Evolutionary conservation across 345 rosid species (phyloP), one percentile per base, ranked within the genome.

Genomic region (Kandelia obovata): DNA sequence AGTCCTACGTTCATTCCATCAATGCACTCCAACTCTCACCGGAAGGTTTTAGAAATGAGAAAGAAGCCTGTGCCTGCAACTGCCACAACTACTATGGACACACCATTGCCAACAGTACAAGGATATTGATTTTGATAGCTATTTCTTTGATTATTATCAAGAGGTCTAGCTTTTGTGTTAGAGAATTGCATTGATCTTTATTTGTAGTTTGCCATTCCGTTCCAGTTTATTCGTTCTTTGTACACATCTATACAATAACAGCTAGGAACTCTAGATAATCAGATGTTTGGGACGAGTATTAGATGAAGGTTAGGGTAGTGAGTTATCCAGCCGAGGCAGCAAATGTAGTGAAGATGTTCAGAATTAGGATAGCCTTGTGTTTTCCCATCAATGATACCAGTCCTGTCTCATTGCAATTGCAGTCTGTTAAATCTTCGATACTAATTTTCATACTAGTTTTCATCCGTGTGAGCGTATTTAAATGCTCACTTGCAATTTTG

Each of bases 21-120:
- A 0, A 0, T 81, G 71, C 98, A 92, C 76, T 92, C 96, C 5
- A 92, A 92, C 72, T 86, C 89, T 3, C 92, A 92, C 79, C 82
- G 83, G 86, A 90, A 79, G 89, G 87, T 92, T 25, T 26, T 89
- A 15, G 96, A 90, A 83, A 87, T 88, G 93, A 83, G 96, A 73
- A 90, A 74, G 78, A 82, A 83, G 75, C 37, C 65, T 61, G 64
- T 56, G 68, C 70, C 26, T 62, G 65, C 46, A 23, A 57, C 58
- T 2, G 19, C 25, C 17, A 25, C 28, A 11, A 67, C 56, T 25
- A 43, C 59, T 3, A 47, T 52, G 58, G 75, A 53, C 15, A 21
- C 15, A 62, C 59, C 19, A 20, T 53, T 66, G 26, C 60, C 76
- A 15, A 35, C 62, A 13, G 56, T 34, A 46, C 63, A 63, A 58